Base-by-base conservation (phyloP, 805 yeast species). In the Suhomyces faveliae region DNA sequence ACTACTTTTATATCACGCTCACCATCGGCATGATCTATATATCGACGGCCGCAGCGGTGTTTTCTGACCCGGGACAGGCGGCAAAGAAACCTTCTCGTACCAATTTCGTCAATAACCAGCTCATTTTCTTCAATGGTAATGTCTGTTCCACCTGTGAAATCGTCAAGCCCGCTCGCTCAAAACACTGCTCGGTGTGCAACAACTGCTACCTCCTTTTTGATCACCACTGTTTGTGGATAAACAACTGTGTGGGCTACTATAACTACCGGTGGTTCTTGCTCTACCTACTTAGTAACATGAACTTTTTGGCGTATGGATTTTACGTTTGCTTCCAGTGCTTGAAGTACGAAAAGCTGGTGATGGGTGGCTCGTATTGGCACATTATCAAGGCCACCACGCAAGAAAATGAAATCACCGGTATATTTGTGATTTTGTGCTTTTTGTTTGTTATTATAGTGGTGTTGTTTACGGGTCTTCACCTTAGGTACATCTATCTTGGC, bases 161-260 rank as follows among this genome's bases (percentile, higher is more conserved):
- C 13, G 43, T 58, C 55, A 62, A 80, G 63, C 87, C 87, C 0
- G 86, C 87, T 3, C 62, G 87, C 23, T 77, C 90, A 0, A 79
- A 85, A 47, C 87, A 82, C 59, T 83, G 87, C 60, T 65, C 77
- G 1, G 74, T 84, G 0, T 88, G 96, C 58, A 67, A 78, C 24
- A 47, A 58, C 19, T 82, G 87, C 56, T 63, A 77, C 2, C 66
- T 73, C 35, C 54, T 76, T 51, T 71, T 64, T 52, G 87, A 82
- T 61, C 87, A 82, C 57, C 86, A 82, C 62, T 82, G 87, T 57
- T 58, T 81, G 12, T 82, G 85, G 84, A 74, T 82, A 38, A 84
- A 85, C 57, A 87, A 83, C 55, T 88, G 96, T 61, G 76, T 88
- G 37, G 96, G 96, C 1, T 69, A 71, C 52, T 73, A 77, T 40